Percentiles rank a stretch among this genome's conserved stretches.
These are phyloP conservation scores for Pholiota conissans DNA, from an alignment of 768 basidiomycete genomes.

Conservation along the genomic window DNA sequence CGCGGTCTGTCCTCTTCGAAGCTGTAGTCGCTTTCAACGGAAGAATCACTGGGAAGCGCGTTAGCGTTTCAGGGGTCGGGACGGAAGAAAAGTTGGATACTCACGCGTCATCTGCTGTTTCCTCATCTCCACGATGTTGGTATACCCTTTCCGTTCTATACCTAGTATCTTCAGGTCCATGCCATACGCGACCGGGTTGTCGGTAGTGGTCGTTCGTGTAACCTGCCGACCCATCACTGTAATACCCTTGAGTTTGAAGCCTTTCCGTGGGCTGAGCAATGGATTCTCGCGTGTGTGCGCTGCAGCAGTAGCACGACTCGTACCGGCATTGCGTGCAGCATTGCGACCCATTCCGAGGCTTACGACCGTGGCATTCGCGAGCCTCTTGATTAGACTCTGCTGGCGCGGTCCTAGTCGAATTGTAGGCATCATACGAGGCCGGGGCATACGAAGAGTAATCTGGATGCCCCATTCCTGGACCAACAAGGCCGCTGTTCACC, in stretches of 20 bases:
- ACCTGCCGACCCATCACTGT: too few relatives aligned
- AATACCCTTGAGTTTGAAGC: too few relatives aligned
- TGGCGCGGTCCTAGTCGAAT: background rate
- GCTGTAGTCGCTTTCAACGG: background rate
- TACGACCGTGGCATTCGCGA: too few relatives aligned
- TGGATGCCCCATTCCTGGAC: background rate
- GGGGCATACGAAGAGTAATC: background rate
- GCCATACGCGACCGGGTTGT: background rate
- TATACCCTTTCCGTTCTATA: background rate
- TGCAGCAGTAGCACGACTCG: too few relatives aligned
- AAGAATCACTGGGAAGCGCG: background rate
- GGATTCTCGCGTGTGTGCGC: too few relatives aligned
- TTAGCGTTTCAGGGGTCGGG: background rate
- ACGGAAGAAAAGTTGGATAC: background rate
- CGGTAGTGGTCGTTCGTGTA: background rate
- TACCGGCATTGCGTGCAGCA: too few relatives aligned
- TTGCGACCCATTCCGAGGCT: too few relatives aligned
- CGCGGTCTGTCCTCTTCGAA: conserved; percentile 4
- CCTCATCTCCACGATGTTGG: background rate
- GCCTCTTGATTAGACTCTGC: background rate
- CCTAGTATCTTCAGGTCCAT: background rate
- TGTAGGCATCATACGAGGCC: background rate
- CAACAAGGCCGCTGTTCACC: background rate
- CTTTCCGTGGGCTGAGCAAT: too few relatives aligned
- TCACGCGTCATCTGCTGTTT: background rate